Evolutionary conservation across 176 grass and related monocot species (phyloP).

Genomic region (Rhynchospora pubera): DNA sequence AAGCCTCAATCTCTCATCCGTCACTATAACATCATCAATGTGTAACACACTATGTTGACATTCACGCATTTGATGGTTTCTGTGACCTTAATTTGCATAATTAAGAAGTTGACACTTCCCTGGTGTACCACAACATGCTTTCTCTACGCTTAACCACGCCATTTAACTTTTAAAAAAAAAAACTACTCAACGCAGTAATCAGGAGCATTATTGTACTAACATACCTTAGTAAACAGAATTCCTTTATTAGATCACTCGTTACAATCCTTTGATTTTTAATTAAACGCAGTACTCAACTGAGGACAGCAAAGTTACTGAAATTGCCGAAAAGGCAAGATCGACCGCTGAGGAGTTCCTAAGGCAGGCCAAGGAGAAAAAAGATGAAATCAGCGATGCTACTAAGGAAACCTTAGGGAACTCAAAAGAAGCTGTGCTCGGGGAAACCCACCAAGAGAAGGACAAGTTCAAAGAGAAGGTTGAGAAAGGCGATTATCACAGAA

Average conservation of each 20-base stretch:
- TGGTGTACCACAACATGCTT: too few relatives aligned
- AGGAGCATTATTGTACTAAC: too few relatives aligned
- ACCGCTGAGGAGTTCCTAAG: slow-evolving; percentile 77
- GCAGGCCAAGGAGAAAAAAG: slow-evolving; percentile 75
- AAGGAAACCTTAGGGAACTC: slow-evolving; percentile 53
- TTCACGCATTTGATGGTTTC: too few relatives aligned
- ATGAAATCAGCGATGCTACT: slow-evolving; percentile 27
- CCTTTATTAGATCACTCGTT: not conserved
- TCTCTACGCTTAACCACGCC: too few relatives aligned
- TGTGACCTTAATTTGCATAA: too few relatives aligned
- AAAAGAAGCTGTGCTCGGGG: slow-evolving; percentile 51
- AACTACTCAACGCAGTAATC: too few relatives aligned
- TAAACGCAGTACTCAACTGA: slow-evolving; percentile 32
- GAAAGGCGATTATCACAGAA: slow-evolving; percentile 42
- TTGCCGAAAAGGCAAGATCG: slow-evolving; percentile 57
- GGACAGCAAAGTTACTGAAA: slow-evolving; percentile 30
- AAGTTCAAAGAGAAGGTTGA: slow-evolving; percentile 57
- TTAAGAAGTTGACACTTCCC: too few relatives aligned
- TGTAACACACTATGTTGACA: too few relatives aligned
- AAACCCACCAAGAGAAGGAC: slow-evolving; percentile 45
- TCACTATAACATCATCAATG: too few relatives aligned
- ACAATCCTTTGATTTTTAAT: not conserved
- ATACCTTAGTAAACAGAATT: too few relatives aligned
- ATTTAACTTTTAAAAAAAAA: too few relatives aligned
- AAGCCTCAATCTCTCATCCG: too few relatives aligned